Evolutionary conservation across 192 early-diverging fungal genomes (phyloP), one percentile per base, ranked within the genome.

Genomic region (Mortierella hygrophila): DNA sequence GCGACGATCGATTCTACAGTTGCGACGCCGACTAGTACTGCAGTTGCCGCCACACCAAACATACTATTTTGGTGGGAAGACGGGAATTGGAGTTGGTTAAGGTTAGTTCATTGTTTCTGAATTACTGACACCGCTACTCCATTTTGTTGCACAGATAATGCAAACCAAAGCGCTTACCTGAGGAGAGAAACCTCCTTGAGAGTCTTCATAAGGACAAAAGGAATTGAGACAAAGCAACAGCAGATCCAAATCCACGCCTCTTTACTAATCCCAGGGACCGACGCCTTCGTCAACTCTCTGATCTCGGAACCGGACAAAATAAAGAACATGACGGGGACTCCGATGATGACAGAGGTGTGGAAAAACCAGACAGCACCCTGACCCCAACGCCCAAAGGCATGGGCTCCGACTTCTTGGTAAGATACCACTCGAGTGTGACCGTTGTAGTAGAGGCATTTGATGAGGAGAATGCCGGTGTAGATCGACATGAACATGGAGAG

Each of bases 131-230:
- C 11, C 44, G 32, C 11, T 32, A 13, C 60, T 65, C 11, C 26
- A 29, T 65, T 65, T 65, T 40, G 38, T 40, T 40, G 38, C 38
- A 40, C 6, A 40, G 38, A 40, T 40, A 40, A 40, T 1, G 52
- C 16, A 20, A 20, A 55, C 16, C 54, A 55, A 55, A 3, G 38
- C 38, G 1, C n/a, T 60, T 32, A 87, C 84, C 84, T 91, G 35
- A 95, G 89, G 68, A 95, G 76, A 76, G 94, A 93, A 26, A 96
- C 93, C 77, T 97, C 97, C 76, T 95, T 95, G 80, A 97, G 88
- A 70, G 94, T 91, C 82, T 94, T 95, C 60, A 95, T 94, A 40
- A 90, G 68, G 11, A 97, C 88, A 83, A 96, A 94, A 1, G 95
- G 96, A 29, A 94, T 71, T 82, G 92, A 91, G 37, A 96, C 89